Evolutionary conservation across 78 protist genomes (phyloP).

Genomic region (Protostelium mycophagum): DNA sequence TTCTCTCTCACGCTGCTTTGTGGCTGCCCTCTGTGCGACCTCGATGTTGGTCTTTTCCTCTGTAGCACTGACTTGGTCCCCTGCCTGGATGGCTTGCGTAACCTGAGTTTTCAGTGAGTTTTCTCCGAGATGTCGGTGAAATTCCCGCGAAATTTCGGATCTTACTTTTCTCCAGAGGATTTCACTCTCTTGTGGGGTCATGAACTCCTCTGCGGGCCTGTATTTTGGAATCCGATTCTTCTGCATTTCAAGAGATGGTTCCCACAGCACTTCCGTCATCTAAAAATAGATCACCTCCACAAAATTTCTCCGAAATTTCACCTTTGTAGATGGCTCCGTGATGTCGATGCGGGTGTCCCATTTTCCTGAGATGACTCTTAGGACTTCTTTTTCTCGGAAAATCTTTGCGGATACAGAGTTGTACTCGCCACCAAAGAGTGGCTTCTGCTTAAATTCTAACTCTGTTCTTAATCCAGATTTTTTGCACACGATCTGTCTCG

Average conservation of each 20-base stretch:
- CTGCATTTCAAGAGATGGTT: background rate
- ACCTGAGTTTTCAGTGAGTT: conserved; percentile 69
- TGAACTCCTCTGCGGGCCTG: conserved; percentile 9
- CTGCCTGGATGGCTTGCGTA: conserved; percentile 42
- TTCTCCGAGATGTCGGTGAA: no score
- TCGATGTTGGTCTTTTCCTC: conserved; percentile 57
- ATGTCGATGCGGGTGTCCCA: conserved; percentile 53
- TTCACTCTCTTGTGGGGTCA: conserved; percentile 13
- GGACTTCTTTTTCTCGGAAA: conserved; percentile 12
- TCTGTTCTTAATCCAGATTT: conserved; percentile 37
- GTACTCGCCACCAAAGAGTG: conserved; percentile 74
- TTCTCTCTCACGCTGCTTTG: conserved; percentile 26
- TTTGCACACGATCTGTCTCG: conserved; percentile 38
- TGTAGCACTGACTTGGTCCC: conserved; percentile 74
- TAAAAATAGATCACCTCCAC: background rate
- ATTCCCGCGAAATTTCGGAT: background rate
- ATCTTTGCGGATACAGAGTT: conserved; percentile 67
- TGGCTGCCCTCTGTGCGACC: conserved; percentile 47
- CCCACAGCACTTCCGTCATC: background rate
- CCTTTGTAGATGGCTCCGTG: conserved; percentile 7
- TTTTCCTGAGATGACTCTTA: conserved; percentile 30
- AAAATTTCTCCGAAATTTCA: background rate
- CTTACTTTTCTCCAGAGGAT: conserved; percentile 29
- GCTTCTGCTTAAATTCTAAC: conserved; percentile 76
- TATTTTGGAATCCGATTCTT: conserved; percentile 22